Conservation (phyloP, 2,329 filamentous ascomycete genomes). For the Monosporascus sp. region DNA sequence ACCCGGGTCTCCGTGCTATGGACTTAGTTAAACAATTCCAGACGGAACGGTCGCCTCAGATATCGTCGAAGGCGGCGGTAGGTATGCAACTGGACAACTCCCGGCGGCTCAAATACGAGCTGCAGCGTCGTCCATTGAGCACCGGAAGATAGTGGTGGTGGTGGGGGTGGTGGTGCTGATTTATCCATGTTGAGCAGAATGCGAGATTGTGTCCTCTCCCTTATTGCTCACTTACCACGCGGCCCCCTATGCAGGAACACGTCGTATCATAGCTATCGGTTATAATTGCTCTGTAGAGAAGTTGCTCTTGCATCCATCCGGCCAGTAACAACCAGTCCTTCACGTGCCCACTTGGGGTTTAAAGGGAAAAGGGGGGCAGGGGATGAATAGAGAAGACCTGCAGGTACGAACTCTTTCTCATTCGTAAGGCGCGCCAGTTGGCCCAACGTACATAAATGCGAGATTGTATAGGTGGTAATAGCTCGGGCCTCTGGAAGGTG, state of each 20-base stretch:
- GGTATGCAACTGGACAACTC: slow-evolving; percentile 5
- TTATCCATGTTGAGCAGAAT: neutral
- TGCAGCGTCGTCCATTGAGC: slow-evolving; percentile 6
- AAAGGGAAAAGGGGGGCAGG: neutral
- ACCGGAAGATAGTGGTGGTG: neutral
- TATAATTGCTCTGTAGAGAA: neutral
- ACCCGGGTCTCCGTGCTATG: too few relatives aligned
- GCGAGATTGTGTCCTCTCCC: too few relatives aligned
- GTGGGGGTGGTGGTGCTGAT: neutral
- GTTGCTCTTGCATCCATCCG: neutral
- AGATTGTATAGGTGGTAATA: too few relatives aligned
- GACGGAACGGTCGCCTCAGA: neutral
- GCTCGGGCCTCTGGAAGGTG: too few relatives aligned
- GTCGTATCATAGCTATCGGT: neutral
- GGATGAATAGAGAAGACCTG: neutral
- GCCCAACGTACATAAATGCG: neutral
- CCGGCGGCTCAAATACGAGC: slow-evolving; percentile 15
- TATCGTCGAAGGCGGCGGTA: slow-evolving; percentile 5
- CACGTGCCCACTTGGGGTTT: neutral
- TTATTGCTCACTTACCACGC: neutral
- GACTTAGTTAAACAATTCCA: too few relatives aligned
- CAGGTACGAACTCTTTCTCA: neutral
- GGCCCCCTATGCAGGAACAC: neutral
- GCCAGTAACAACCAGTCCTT: neutral
- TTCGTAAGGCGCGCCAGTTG: neutral